Base-by-base conservation (phyloP, 116 monocot species). In the Cymodocea nodosa region DNA sequence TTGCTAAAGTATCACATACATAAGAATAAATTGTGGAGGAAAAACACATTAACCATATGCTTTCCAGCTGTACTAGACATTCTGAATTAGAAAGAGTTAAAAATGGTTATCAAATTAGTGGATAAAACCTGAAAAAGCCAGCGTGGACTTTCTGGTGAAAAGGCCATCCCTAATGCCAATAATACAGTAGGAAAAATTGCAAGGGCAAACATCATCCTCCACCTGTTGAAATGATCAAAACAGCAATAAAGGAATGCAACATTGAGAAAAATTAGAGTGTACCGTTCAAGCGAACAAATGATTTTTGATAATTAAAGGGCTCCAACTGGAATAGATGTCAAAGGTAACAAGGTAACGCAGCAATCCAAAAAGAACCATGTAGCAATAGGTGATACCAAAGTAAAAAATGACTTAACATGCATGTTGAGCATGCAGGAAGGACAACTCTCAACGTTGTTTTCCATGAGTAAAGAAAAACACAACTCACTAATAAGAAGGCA, bases 111-210 rank as follows among this genome's bases (percentile, higher is more conserved):
- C 30, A 62, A 62, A n/a, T 2, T 22, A 23, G 23, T 64, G 23
- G 14, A 40, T 44, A 51, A 40, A 74, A 98, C 98, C 98, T 98
- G 98, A 67, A 86, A 82, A 60, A 98, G 92, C 98, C 98, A 98
- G 50, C 98, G 88, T 49, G 98, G 98, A 73, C 98, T 98, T 86
- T 98, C 98, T 16, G 98, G 98, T 58, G 88, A 92, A 74, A 92
- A 52, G 62, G 75, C 63, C 89, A 98, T 98, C 24, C 98, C 98
- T 15, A 98, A 19, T 23, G 92, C 97, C 88, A 98, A 59, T 50
- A 98, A 63, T 44, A 98, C 56, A 24, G 97, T 86, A 4, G 97
- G 97, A 84, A 98, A 68, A 69, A 91, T 72, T 50, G 98, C 83
- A 63, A 92, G 70, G 35, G 73, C 75, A 80, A 98, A 98, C 89